Conservation (phyloP, 106 monocot genomes). For the Gastrodia elata region DNA sequence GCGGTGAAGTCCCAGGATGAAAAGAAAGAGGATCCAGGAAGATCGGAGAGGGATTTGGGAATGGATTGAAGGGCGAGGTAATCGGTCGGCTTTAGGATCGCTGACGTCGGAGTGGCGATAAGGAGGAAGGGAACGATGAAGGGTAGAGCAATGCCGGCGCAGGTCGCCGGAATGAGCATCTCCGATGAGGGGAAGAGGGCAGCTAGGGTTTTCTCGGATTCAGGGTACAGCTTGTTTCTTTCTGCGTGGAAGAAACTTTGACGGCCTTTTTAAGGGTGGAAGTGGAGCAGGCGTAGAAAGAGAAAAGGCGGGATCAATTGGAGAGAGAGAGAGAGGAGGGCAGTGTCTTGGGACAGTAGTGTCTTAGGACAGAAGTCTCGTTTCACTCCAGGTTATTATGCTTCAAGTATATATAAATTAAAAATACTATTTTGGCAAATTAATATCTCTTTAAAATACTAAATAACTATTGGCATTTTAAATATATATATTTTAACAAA, state of each 20-base stretch:
- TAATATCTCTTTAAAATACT: no score
- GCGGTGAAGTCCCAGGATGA: slow-evolving; percentile 68
- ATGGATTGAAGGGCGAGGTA: slow-evolving; percentile 66
- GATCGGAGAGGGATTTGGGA: slow-evolving; percentile 46
- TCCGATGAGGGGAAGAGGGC: background rate
- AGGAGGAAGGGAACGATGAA: background rate
- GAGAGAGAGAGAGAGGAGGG: background rate
- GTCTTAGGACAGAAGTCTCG: no score
- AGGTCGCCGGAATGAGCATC: background rate
- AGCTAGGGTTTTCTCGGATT: slow-evolving; percentile 4
- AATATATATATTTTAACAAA: no score
- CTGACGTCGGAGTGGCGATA: background rate
- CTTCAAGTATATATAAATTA: no score
- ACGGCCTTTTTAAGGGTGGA: slow-evolving; percentile 1
- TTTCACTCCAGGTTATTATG: no score
- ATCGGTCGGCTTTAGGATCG: slow-evolving; percentile 60
- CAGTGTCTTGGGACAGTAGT: background rate
- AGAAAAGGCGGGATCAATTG: background rate
- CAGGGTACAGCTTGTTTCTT: background rate
- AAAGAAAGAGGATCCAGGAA: slow-evolving; percentile 78
- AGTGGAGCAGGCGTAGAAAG: background rate
- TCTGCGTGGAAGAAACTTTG: background rate
- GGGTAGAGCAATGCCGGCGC: background rate
- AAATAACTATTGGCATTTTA: no score
- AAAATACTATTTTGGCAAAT: no score